Base-by-base conservation (phyloP, 345 rosid genomes). In the Rubroshorea leprosula region DNA sequence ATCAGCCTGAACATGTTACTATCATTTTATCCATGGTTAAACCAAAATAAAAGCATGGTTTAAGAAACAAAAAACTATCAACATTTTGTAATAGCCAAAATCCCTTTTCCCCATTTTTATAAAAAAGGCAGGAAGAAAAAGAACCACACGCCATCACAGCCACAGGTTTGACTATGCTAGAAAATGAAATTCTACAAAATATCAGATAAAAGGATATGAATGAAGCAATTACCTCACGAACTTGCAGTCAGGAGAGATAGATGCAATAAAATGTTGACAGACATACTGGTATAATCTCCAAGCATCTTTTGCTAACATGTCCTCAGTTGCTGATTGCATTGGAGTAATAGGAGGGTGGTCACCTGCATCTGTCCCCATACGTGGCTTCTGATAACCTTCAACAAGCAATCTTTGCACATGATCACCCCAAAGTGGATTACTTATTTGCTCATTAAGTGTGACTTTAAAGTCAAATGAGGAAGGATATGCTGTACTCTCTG, bases 341-440 rank as follows among this genome's bases (percentile, higher is more conserved):
- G 96, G 95, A 50, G 98, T 92, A 56, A 92, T 89, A 66, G 98
- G 98, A 71, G 98, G 98, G 77, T 92, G 98, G 66, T 92, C 96
- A 58, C 98, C 98, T n/a, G 72, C 96, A 76, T 92, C 98, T 0
- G 84, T 83, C 67, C 96, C 98, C 17, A 69, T 77, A 31, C 73
- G 76, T 52, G 96, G 95, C 74, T 80, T 83, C 43, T 72, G 68
- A 71, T 76, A 86, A 48, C 90, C 87, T 7, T 77, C 93, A 61
- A 72, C 66, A 59, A 89, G 89, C 63, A 92, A 76, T 49, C 68
- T 74, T 57, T 62, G 78, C 35, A 73, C 85, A 62, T 70, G 74
- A 53, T 52, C 76, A 69, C 87, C 84, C 85, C 90, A 86, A 15
- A 66, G 35, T 56, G 86, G 83, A 64, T 64, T 80, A 61, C 71